A percentile compares a stretch with the other conserved stretches of the same genome.
These are phyloP conservation scores for Arctium lappa DNA, from an alignment of 129 eudicot species.

Conservation along the genomic window DNA sequence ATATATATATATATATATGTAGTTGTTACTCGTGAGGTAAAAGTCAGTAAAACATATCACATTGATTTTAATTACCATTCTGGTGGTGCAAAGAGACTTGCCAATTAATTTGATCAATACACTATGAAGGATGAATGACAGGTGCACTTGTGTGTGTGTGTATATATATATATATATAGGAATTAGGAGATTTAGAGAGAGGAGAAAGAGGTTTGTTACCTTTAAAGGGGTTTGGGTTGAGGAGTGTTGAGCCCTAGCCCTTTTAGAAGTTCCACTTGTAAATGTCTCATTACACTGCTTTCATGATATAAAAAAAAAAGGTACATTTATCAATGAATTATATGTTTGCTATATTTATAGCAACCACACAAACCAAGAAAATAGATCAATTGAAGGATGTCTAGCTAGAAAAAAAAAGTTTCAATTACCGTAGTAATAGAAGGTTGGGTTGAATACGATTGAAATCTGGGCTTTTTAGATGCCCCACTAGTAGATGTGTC, in stretches of 20 bases:
- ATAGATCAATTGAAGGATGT: neutral
- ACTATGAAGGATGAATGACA: neutral
- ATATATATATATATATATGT: neutral
- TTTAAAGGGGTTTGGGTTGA: constrained; percentile 74
- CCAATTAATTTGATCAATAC: neutral
- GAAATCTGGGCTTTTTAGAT: constrained; percentile 34
- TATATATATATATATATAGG: neutral
- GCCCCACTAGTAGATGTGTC: constrained; percentile 38
- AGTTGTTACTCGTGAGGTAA: neutral
- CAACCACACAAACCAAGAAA: constrained; percentile 1
- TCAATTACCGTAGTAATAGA: constrained; percentile 23
- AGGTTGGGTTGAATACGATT: constrained; percentile 23
- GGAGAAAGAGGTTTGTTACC: constrained; percentile 34
- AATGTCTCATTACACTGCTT: constrained; percentile 56
- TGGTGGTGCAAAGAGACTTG: neutral
- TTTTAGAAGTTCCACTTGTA: constrained; percentile 64
- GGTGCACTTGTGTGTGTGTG: too few relatives aligned
- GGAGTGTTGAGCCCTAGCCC: constrained; percentile 65
- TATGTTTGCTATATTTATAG: constrained; percentile 7
- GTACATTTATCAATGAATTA: constrained; percentile 4
- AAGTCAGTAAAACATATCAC: neutral
- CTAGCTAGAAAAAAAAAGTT: neutral
- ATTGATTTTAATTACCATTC: neutral
- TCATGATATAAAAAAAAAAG: neutral
- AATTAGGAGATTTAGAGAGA: neutral